Base-by-base conservation (phyloP, 371 early-diverging fungal species). In the Phascolomyces articulosus region DNA sequence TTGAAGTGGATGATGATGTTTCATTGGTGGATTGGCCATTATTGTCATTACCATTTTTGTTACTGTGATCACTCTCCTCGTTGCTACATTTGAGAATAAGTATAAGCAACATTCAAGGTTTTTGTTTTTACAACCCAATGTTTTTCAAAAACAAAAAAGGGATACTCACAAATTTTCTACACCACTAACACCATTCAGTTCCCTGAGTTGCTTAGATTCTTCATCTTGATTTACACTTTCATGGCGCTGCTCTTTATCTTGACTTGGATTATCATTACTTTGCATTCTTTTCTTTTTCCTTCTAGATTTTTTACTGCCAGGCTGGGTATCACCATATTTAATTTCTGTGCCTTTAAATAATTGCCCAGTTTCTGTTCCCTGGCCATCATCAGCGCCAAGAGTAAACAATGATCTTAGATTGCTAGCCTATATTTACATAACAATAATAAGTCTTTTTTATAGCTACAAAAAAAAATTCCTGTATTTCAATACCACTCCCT, bases 401-500 rank as follows among this genome's bases (percentile, higher is more conserved):
- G 89, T 89, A 65, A 98, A 98, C 51, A 98, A 69, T 58, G 97
- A 95, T 18, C 88, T 83, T 71, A 97, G 63, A 60, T 92, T 91
- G 60, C 90, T 87, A 44, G 87, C 79, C 77, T 84, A 74, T 31
- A 41, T 10, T 31, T 13, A n/a, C 20, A 38, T 4, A 16, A 11
- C 16, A 41, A 41, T 4, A 7, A 15, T 0, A 44, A 44, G 4
- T 4, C 16, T 9, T 34, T 34, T 9, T 6, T 34, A 34, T 9
- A 6, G 11, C 11, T 13, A 8, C 1, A 44, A 44, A 4, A 6
- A 15, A n/a, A 44, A 13, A 15, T 15, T 16, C 44, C 15, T 13
- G 4, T 44, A 18, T 44, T 2, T 16, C 7, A 44, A 7, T n/a
- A 18, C 16, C 15, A 44, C 15, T 44, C 44, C 1, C 6, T 34